Evolutionary conservation across 2,329 filamentous ascomycete genomes (phyloP).

Genomic region (Calycina marina): DNA sequence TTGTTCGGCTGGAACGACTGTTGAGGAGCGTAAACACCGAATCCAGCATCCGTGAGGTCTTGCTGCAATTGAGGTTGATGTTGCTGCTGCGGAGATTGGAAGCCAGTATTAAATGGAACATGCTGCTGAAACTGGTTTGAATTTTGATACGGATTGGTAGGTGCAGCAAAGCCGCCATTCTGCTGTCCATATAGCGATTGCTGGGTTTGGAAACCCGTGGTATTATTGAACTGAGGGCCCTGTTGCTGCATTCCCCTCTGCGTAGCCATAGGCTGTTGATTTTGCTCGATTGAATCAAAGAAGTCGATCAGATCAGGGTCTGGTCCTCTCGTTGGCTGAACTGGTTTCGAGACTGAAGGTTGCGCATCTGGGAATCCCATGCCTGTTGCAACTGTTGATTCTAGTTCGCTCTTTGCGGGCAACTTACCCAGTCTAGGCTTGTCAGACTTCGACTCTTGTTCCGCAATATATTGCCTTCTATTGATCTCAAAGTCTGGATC

Average conservation of each 20-base stretch:
- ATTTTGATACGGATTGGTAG: conserved; percentile 27
- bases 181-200: conserved; percentile 26
- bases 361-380: conserved; percentile 19
- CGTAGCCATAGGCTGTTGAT: conserved; percentile 55
- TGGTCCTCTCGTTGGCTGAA: conserved; percentile 41
- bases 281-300: conserved; percentile 84
- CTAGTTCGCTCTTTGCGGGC: conserved; percentile 22
- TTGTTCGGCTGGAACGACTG: conserved; percentile 40
- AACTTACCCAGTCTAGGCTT: conserved; percentile 21
- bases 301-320: conserved; percentile 81
- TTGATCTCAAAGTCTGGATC: conserved; percentile 94
- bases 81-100: conserved; percentile 20
- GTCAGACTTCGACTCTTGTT: conserved; percentile 57
- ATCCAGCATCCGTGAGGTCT: conserved; percentile 61
- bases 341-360: conserved; percentile 26
- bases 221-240: conserved; percentile 17
- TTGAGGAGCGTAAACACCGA: conserved; percentile 65
- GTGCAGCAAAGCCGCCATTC: conserved; percentile 27
- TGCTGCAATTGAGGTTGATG: conserved; percentile 27
- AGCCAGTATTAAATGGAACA: conserved; percentile 19
- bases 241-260: conserved; percentile 27
- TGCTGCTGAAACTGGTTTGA: conserved; percentile 30
- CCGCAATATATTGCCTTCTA: conserved; percentile 77
- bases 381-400: conserved; percentile 17
- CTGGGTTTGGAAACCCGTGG: conserved; percentile 21